A percentile compares a stretch with the other conserved stretches of the same genome.
Evolutionary conservation across 1,139 yeast species (phyloP).

Genomic region (Hyphopichia fennica): DNA sequence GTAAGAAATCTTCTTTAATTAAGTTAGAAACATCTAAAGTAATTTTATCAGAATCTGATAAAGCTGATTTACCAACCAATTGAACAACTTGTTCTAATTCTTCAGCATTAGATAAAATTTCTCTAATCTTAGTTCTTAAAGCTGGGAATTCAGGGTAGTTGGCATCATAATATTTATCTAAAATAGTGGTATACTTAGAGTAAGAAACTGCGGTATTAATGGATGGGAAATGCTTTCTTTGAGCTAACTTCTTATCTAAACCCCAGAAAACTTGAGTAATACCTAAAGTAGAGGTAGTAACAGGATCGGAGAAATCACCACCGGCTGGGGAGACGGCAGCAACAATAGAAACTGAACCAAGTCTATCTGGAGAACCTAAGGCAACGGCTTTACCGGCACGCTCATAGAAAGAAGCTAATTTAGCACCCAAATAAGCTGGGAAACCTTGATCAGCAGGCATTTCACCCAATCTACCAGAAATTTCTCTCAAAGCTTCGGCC

Average conservation of each 20-base stretch:
- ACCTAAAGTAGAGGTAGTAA: conserved; percentile 96
- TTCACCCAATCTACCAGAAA: conserved; percentile 99
- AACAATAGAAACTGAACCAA: conserved; percentile 96
- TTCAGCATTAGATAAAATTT: conserved; percentile 93
- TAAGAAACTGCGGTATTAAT: conserved; percentile 94
- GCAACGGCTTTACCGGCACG: conserved; percentile 98
- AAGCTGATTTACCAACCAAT: conserved; percentile 96
- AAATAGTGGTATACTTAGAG: conserved; percentile 89
- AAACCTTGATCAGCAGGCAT: conserved; percentile 99
- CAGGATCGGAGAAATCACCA: conserved; percentile 99
- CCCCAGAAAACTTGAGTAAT: conserved; percentile 99
- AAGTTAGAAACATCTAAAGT: conserved; percentile 89
- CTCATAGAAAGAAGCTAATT: conserved; percentile 97
- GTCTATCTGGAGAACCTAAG: conserved; percentile 93
- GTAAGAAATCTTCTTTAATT: conserved; percentile 96
- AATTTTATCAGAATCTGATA: conserved; percentile 94
- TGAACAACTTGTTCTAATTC: conserved; percentile 99
- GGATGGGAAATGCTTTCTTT: conserved; percentile 99
- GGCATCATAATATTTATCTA: conserved; percentile 80
- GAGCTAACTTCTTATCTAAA: conserved; percentile 96
- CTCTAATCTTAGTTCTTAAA: conserved; percentile 88
- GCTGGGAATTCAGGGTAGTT: conserved; percentile 90
- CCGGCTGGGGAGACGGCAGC: conserved; percentile 99
- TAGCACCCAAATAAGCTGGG: conserved; percentile 99
- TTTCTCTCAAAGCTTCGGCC: conserved; percentile 99